These are phyloP conservation scores for Phytophthora quininea DNA, from an alignment of 352 stramenopile species.

Conservation along the genomic window DNA sequence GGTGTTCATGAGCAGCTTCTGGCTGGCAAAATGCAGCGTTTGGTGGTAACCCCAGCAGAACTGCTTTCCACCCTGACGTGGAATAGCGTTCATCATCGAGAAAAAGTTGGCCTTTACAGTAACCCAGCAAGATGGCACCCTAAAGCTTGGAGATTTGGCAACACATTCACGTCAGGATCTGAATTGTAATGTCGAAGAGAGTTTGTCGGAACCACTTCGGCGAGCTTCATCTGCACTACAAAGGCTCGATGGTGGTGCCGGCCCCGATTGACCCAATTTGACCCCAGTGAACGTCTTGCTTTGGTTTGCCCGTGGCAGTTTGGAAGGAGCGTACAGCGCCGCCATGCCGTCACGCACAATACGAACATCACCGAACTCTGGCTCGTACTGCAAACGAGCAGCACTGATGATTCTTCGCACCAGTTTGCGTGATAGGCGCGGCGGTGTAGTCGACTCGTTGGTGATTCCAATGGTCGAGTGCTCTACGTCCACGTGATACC, in stretches of 20 bases:
- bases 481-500: no score
- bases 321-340: constrained; percentile 44
- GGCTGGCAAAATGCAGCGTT: constrained; percentile 45
- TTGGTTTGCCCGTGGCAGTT: constrained; percentile 34
- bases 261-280: constrained; percentile 33
- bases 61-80: constrained; percentile 51
- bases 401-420: constrained; percentile 54
- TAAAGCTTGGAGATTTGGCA: constrained; percentile 53
- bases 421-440: constrained; percentile 22
- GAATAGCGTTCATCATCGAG: constrained; percentile 49
- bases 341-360: constrained; percentile 56
- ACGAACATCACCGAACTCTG: constrained; percentile 41
- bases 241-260: constrained; percentile 35
- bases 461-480: no score
- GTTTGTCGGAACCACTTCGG: constrained; percentile 44
- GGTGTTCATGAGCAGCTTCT: constrained; percentile 58
- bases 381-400: constrained; percentile 38
- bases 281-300: constrained; percentile 44
- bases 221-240: constrained; percentile 55
- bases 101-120: constrained; percentile 61
- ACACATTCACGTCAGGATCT: constrained; percentile 47
- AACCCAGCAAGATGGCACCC: constrained; percentile 56
- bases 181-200: constrained; percentile 38
- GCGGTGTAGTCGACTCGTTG: no score
- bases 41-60: constrained; percentile 14